Conservation (phyloP, 2,329 filamentous ascomycete genomes). For the Incumbomyces lentus region DNA sequence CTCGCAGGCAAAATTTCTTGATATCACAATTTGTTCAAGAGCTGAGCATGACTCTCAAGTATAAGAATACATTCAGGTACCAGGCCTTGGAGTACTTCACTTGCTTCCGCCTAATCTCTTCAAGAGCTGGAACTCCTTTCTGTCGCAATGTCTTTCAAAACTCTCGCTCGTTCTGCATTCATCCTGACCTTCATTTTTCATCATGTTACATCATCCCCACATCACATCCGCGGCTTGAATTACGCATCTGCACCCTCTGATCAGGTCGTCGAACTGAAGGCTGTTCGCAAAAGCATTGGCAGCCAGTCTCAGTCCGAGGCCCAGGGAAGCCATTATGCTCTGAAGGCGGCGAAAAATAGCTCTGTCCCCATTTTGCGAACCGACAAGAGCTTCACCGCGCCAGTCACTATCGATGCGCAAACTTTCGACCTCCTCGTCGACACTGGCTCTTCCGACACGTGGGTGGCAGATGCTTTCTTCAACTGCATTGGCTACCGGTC, state of each 20-base stretch:
- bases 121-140: too few relatives aligned
- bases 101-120: too few relatives aligned
- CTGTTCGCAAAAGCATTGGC: background rate
- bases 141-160: too few relatives aligned
- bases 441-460: slow-evolving; percentile 7
- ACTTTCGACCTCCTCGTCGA: slow-evolving; percentile 6
- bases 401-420: slow-evolving; percentile 1
- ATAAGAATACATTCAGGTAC: too few relatives aligned
- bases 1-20: too few relatives aligned
- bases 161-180: background rate
- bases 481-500: background rate
- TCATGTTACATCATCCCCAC: background rate
- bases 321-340: too few relatives aligned
- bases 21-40: too few relatives aligned
- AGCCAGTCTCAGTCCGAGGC: too few relatives aligned
- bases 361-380: background rate
- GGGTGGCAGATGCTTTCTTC: slow-evolving; percentile 6
- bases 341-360: background rate
- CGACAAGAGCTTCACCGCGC: background rate
- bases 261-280: background rate
- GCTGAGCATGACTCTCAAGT: too few relatives aligned
- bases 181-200: background rate
- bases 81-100: too few relatives aligned
- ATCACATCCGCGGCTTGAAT: background rate
- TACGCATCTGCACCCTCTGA: background rate